phyloP scores from a whole-genome alignment of 1,284 basidiomycete genomes.

The Apiotrichum akiyoshidainum region DNA sequence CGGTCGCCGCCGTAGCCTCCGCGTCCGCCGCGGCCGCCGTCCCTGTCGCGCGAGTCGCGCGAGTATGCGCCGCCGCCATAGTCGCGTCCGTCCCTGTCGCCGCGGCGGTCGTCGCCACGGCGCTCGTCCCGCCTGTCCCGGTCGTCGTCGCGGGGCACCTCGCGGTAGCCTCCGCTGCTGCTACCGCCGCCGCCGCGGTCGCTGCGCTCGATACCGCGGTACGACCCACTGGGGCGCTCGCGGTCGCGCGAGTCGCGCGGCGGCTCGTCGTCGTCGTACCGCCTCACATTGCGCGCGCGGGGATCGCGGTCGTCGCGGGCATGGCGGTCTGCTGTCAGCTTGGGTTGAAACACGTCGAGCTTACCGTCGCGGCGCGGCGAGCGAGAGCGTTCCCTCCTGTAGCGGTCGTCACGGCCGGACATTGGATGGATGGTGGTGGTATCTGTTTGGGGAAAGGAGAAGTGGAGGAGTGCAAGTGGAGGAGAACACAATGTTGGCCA shows the following conservation, averaged over 20 bases:
- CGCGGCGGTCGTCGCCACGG: slow-evolving; percentile 16
- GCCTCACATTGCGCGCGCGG: too few relatives aligned
- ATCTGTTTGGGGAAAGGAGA: not conserved
- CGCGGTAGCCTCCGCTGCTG: slow-evolving; percentile 17
- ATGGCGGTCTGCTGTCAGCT: not conserved
- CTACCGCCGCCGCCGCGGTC: slow-evolving; percentile 16
- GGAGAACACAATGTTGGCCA: not conserved
- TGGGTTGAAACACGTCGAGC: too few relatives aligned
- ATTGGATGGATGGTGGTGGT: not conserved
- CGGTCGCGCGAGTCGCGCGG: not conserved
- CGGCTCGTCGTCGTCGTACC: slow-evolving; percentile 4
- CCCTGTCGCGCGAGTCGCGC: not conserved
- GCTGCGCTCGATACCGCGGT: not conserved
- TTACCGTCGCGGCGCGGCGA: slow-evolving; percentile 4
- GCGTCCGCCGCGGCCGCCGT: slow-evolving; percentile 4
- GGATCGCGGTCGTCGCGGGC: not conserved
- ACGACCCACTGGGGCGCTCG: too few relatives aligned
- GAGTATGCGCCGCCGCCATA: too few relatives aligned
- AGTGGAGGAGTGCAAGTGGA: not conserved
- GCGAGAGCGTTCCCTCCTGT: slow-evolving; percentile 1
- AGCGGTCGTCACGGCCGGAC: slow-evolving; percentile 3
- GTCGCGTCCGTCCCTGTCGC: too few relatives aligned
- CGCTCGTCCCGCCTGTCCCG: slow-evolving; percentile 14
- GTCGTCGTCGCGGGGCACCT: slow-evolving; percentile 14
- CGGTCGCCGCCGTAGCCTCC: slow-evolving; percentile 6